Conservation (phyloP, 345 rosid species). For the Salix suchowensis region DNA sequence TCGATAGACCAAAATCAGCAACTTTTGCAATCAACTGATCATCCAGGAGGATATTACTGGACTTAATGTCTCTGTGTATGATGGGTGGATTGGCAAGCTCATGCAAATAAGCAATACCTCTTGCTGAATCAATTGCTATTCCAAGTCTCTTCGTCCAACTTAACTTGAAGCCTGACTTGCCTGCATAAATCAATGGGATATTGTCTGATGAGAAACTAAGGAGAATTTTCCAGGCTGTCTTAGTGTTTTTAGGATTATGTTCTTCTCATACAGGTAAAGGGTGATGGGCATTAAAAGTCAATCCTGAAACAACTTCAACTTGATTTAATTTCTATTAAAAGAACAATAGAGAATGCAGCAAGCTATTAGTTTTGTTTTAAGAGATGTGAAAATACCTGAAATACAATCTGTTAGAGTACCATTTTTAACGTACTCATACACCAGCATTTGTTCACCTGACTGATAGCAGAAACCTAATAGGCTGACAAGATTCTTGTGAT, state of each 20-base stretch:
- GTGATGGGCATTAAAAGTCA: no score
- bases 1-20: slow-evolving; percentile 27
- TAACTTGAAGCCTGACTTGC: slow-evolving; percentile 17
- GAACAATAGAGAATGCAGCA: not conserved
- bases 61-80: slow-evolving; percentile 32
- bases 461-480: slow-evolving; percentile 75
- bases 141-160: slow-evolving; percentile 25
- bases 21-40: not conserved
- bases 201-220: no score
- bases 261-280: no score
- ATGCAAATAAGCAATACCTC: slow-evolving; percentile 34
- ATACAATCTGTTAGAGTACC: slow-evolving; percentile 62
- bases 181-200: slow-evolving; percentile 5
- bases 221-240: no score
- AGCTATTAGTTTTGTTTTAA: not conserved
- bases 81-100: slow-evolving; percentile 32
- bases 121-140: slow-evolving; percentile 25
- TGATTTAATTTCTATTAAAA: no score
- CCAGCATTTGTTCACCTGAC: slow-evolving; percentile 63
- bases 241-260: no score
- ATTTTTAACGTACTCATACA: slow-evolving; percentile 69
- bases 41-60: slow-evolving; percentile 28
- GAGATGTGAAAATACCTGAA: slow-evolving; percentile 42
- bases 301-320: no score
- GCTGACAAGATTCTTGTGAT: slow-evolving; percentile 71